Percentiles rank a stretch among this genome's conserved stretches.
Conservation (phyloP, 2,329 filamentous ascomycete species). For the Exophiala oligosperma region DNA sequence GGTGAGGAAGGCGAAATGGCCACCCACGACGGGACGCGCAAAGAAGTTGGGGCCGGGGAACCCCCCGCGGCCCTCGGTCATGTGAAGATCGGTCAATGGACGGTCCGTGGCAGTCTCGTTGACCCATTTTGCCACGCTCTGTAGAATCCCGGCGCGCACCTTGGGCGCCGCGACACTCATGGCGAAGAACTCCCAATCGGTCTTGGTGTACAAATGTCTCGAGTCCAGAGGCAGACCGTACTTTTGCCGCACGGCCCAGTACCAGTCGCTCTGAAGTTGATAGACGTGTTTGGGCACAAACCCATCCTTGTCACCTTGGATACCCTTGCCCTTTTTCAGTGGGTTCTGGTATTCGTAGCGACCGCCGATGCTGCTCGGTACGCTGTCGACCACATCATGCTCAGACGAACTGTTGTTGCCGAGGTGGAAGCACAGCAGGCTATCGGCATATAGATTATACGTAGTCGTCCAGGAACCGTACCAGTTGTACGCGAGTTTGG, state of each 20-base stretch:
- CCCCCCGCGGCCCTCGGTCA: constrained; percentile 71
- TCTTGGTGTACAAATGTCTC: constrained; percentile 82
- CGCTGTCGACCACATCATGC: background rate
- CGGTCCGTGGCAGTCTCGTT: constrained; percentile 78
- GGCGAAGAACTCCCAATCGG: constrained; percentile 88
- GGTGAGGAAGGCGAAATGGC: constrained; percentile 83
- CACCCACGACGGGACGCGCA: constrained; percentile 79
- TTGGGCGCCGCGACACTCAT: constrained; percentile 69
- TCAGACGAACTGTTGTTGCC: constrained; percentile 15
- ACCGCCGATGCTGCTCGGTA: constrained; percentile 19
- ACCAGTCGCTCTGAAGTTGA: constrained; percentile 77
- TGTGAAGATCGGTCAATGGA: constrained; percentile 79
- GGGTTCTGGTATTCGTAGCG: constrained; percentile 32
- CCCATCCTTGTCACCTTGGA: constrained; percentile 40
- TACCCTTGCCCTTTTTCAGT: constrained; percentile 28
- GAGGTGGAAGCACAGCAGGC: constrained; percentile 76
- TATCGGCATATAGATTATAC: constrained; percentile 82
- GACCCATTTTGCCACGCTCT: constrained; percentile 75
- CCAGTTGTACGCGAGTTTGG: constrained; percentile 77
- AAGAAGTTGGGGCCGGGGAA: constrained; percentile 76
- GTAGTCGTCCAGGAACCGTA: constrained; percentile 80
- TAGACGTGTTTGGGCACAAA: constrained; percentile 79
- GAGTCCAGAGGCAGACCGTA: constrained; percentile 83
- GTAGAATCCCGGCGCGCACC: constrained; percentile 69
- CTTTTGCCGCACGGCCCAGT: constrained; percentile 72